These are phyloP conservation scores for Crithidia expoeki DNA, from an alignment of 208 protist genomes.

Conservation along the genomic window DNA sequence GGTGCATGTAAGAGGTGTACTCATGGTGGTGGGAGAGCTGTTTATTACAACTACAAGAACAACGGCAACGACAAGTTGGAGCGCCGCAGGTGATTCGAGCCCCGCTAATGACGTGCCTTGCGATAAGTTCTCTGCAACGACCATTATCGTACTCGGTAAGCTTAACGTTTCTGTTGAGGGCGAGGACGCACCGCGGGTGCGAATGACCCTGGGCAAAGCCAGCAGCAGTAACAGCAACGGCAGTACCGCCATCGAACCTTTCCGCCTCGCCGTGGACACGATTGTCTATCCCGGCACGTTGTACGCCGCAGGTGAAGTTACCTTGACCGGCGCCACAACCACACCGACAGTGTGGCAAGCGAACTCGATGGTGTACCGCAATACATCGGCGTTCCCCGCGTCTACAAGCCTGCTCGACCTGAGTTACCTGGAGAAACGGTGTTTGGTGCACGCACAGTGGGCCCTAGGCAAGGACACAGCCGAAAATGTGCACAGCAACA, in stretches of 20 bases:
- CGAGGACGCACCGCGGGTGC: constrained; percentile 10
- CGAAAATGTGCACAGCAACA: neutral
- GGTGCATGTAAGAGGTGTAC: constrained; percentile 28
- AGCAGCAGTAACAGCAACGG: neutral
- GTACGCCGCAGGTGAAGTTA: constrained; percentile 32
- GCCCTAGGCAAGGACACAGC: neutral
- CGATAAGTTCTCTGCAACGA: constrained; percentile 18
- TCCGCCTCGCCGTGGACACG: constrained; percentile 27
- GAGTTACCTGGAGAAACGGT: constrained; percentile 9
- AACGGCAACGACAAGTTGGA: neutral
- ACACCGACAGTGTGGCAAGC: constrained; percentile 40
- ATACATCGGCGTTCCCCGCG: constrained; percentile 15
- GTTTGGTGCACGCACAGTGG: constrained; percentile 7
- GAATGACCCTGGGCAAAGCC: constrained; percentile 26
- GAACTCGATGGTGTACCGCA: neutral
- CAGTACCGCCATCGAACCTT: neutral
- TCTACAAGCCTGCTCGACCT: neutral
- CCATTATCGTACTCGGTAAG: constrained; percentile 42
- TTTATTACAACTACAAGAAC: neutral
- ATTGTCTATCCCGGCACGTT: constrained; percentile 35
- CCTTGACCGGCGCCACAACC: constrained; percentile 16
- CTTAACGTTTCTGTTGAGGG: constrained; percentile 20
- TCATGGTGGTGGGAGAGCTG: constrained; percentile 45
- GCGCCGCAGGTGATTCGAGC: neutral
- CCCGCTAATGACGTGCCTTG: neutral